These are phyloP conservation scores for Pseudogymnoascus pannorum DNA, from an alignment of 2,329 filamentous ascomycete genomes.

Conservation along the genomic window DNA sequence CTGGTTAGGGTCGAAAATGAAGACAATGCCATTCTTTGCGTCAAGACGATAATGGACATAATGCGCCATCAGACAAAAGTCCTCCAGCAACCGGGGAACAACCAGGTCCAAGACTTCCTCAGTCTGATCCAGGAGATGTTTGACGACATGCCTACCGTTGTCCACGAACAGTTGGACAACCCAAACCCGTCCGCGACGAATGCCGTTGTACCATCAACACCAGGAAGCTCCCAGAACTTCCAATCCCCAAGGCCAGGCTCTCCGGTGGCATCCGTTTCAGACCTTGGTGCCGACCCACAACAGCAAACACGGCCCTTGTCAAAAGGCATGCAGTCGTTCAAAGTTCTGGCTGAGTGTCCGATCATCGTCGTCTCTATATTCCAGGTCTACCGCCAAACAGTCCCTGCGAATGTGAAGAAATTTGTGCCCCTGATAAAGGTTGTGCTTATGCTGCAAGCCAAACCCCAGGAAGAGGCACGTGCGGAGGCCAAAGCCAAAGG, in stretches of 20 bases:
- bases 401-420: slow-evolving; percentile 75
- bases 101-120: slow-evolving; percentile 82
- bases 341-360: slow-evolving; percentile 92
- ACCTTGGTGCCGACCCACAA: slow-evolving; percentile 73
- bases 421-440: slow-evolving; percentile 94
- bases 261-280: slow-evolving; percentile 72
- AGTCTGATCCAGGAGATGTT: slow-evolving; percentile 93
- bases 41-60: slow-evolving; percentile 97
- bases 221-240: slow-evolving; percentile 58
- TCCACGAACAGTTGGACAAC: slow-evolving; percentile 90
- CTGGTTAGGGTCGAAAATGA: slow-evolving; percentile 91
- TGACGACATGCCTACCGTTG: slow-evolving; percentile 86
- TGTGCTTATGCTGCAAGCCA: slow-evolving; percentile 80
- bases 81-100: slow-evolving; percentile 42
- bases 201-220: slow-evolving; percentile 57
- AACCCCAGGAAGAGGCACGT: slow-evolving; percentile 88
- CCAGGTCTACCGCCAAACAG: slow-evolving; percentile 77
- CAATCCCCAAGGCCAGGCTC: slow-evolving; percentile 87
- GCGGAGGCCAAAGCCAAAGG: slow-evolving; percentile 71
- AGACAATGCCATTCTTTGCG: slow-evolving; percentile 95
- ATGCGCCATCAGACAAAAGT: slow-evolving; percentile 87
- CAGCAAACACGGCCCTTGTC: slow-evolving; percentile 74
- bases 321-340: slow-evolving; percentile 98
- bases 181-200: slow-evolving; percentile 49
- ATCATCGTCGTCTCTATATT: slow-evolving; percentile 99